Conservation (phyloP, 805 yeast genomes). For the Phaffomyces antillensis region DNA sequence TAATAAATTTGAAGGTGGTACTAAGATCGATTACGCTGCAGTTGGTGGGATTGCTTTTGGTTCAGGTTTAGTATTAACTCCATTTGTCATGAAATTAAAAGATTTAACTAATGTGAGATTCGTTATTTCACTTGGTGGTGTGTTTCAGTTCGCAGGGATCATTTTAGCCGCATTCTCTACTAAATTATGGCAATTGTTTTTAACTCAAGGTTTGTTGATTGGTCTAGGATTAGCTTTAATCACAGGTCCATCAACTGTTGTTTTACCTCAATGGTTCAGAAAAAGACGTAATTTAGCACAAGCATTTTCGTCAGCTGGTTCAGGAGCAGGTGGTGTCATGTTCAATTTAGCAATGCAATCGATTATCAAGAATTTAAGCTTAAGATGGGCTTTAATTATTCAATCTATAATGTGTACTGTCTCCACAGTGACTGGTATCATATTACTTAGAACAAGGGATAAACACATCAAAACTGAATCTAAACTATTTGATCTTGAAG, state of each 20-base stretch:
- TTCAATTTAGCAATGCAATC: conserved; percentile 26
- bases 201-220: conserved; percentile 59
- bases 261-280: conserved; percentile 64
- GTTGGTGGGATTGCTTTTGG: conserved; percentile 59
- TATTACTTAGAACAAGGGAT: conserved; percentile 31
- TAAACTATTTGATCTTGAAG: conserved; percentile 33
- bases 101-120: conserved; percentile 36
- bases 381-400: conserved; percentile 27
- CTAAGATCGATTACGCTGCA: conserved; percentile 51
- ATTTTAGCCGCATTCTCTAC: conserved; percentile 45
- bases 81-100: conserved; percentile 40
- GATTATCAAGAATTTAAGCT: conserved; percentile 23
- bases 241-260: conserved; percentile 44
- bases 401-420: conserved; percentile 29
- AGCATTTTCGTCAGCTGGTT: conserved; percentile 31
- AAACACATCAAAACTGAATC: conserved; percentile 28
- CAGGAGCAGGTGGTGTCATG: conserved; percentile 37
- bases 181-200: conserved; percentile 53
- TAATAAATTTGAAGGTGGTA: conserved; percentile 43
- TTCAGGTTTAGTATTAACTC: conserved; percentile 46
- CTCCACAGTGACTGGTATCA: conserved; percentile 26
- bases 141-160: conserved; percentile 33
- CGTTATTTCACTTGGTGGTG: conserved; percentile 41
- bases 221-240: conserved; percentile 40
- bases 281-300: conserved; percentile 45